Evolutionary conservation across 352 stramenopile genomes (phyloP).

Genomic region (Pythium aquatile): DNA sequence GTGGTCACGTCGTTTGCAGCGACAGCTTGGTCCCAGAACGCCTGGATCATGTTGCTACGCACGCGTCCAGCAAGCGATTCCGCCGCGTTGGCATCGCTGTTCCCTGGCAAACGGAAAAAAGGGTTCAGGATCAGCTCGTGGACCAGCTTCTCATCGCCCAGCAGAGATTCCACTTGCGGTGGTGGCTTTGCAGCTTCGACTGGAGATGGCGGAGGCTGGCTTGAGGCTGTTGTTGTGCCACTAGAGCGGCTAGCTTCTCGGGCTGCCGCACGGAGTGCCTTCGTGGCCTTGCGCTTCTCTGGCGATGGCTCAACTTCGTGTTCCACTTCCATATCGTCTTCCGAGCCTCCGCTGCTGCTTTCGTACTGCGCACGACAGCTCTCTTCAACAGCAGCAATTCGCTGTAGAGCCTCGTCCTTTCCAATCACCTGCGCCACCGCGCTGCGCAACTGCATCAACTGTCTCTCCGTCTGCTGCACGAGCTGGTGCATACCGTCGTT

Average conservation of each 20-base stretch:
- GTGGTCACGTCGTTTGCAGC: constrained; percentile 45
- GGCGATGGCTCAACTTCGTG: constrained; percentile 23
- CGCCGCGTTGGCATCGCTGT: neutral
- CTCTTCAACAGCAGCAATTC: constrained; percentile 36
- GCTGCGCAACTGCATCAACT: constrained; percentile 50
- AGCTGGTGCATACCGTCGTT: constrained; percentile 58
- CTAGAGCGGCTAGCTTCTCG: neutral
- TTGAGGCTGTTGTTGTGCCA: neutral
- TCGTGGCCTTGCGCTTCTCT: constrained; percentile 2
- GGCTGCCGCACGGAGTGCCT: neutral
- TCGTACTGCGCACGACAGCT: neutral
- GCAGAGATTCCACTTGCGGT: constrained; percentile 39
- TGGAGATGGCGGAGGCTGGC: neutral
- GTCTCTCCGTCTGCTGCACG: constrained; percentile 53
- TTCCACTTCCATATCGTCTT: constrained; percentile 27
- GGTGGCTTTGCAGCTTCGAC: constrained; percentile 9
- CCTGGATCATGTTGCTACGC: constrained; percentile 50
- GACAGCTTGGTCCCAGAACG: constrained; percentile 69
- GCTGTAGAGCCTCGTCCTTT: constrained; percentile 34
- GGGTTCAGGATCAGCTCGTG: constrained; percentile 80
- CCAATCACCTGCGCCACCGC: constrained; percentile 61
- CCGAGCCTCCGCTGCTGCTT: neutral
- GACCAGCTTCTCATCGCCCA: constrained; percentile 59
- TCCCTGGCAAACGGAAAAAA: constrained; percentile 38
- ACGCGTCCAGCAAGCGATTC: constrained; percentile 41